These are phyloP conservation scores for Penicillium parvum DNA, from an alignment of 495 filamentous ascomycete genomes.

Conservation along the genomic window DNA sequence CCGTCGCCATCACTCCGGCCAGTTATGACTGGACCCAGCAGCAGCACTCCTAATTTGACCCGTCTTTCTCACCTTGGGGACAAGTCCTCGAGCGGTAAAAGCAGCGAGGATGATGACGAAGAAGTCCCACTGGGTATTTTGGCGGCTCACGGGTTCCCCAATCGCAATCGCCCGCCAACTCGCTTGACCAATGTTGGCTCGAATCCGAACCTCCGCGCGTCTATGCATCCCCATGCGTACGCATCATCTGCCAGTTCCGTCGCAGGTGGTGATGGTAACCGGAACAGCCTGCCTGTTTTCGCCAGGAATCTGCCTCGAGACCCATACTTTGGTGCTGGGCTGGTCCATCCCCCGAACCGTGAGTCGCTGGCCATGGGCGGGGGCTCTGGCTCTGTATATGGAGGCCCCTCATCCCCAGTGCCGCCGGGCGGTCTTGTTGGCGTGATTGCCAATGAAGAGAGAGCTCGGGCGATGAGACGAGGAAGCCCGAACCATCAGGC, in stretches of 20 bases:
- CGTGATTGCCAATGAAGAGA: conserved; percentile 85
- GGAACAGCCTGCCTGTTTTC: conserved; percentile 68
- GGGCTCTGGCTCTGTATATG: conserved; percentile 52
- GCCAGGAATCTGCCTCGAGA: conserved; percentile 82
- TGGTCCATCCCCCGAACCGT: conserved; percentile 69
- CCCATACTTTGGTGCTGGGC: conserved; percentile 79
- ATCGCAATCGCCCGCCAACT: conserved; percentile 72
- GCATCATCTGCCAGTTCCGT: conserved; percentile 41
- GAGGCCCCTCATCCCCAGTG: conserved; percentile 41
- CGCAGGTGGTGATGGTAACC: conserved; percentile 37
- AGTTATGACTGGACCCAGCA: conserved; percentile 37
- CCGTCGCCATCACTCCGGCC: conserved; percentile 40
- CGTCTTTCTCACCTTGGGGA: conserved; percentile 32
- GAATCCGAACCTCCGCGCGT: conserved; percentile 46
- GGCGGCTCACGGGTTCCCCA: conserved; percentile 88
- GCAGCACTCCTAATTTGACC: conserved; percentile 42
- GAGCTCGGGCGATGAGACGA: conserved; percentile 67
- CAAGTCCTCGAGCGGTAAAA: conserved; percentile 42
- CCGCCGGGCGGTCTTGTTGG: conserved; percentile 73
- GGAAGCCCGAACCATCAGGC: conserved; percentile 68
- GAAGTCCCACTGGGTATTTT: conserved; percentile 86
- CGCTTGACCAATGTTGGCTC: conserved; percentile 63
- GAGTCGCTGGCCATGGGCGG: conserved; percentile 73
- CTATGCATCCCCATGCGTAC: conserved; percentile 32
- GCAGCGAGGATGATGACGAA: conserved; percentile 71